These are phyloP conservation scores for Nannizzia gypsea DNA, from an alignment of 2,329 filamentous ascomycete genomes.

Conservation along the genomic window DNA sequence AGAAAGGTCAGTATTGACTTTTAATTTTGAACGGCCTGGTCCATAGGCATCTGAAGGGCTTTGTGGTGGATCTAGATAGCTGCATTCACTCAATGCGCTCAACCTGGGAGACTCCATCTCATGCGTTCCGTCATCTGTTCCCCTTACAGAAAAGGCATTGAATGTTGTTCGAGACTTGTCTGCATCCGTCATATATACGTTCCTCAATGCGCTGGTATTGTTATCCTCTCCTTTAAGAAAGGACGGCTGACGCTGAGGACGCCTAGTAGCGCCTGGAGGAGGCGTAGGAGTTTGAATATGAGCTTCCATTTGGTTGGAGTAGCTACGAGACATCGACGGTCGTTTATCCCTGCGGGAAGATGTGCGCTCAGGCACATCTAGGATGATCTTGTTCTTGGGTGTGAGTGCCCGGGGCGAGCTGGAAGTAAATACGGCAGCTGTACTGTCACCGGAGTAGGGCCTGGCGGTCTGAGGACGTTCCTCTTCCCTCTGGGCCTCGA, in stretches of 20 bases:
- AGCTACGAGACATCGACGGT: conserved; percentile 12
- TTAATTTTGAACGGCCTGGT: neutral
- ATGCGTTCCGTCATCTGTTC: conserved; percentile 24
- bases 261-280: conserved; percentile 17
- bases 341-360: conserved; percentile 26
- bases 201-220: conserved; percentile 30
- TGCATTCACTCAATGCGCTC: conserved; percentile 36
- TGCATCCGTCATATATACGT: conserved; percentile 26
- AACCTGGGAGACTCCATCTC: conserved; percentile 31
- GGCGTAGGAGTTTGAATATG: conserved; percentile 14
- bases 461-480: conserved; percentile 19
- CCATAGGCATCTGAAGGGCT: conserved; percentile 8
- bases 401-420: conserved; percentile 17
- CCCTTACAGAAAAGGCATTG: conserved; percentile 25
- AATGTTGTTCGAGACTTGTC: conserved; percentile 19
- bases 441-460: conserved; percentile 17
- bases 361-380: conserved; percentile 30
- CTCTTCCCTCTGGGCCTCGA: conserved; percentile 13
- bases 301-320: conserved; percentile 9
- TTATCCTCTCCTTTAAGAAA: conserved; percentile 29
- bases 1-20: neutral
- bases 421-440: conserved; percentile 10
- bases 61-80: conserved; percentile 29
- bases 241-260: conserved; percentile 24
- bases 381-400: conserved; percentile 18